Conservation (phyloP, 306 rosid genomes). For the Purshia tridentata region DNA sequence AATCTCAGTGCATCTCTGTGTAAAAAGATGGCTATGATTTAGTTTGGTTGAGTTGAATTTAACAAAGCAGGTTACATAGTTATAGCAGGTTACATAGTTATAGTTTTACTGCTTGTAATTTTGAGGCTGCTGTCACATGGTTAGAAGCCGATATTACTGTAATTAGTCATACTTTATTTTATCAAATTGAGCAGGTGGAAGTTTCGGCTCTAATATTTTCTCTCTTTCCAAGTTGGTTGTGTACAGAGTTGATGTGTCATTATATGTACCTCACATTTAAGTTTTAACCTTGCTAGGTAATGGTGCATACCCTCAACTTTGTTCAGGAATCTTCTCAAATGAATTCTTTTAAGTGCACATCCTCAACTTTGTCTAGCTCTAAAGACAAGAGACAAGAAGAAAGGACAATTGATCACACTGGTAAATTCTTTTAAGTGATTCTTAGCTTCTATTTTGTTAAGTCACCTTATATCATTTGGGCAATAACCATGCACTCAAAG, state of each 20-base stretch:
- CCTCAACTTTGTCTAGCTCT: slow-evolving; percentile 47
- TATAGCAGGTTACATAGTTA: background rate
- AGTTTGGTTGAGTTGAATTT: background rate
- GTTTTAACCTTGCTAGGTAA: slow-evolving; percentile 12
- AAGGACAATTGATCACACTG: background rate
- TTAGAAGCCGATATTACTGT: background rate
- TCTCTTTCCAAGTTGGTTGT: slow-evolving; percentile 5
- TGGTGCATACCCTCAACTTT: slow-evolving; percentile 39
- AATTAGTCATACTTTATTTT: background rate
- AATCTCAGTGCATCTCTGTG: background rate
- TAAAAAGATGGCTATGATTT: background rate
- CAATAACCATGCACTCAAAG: background rate
- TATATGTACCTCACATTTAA: background rate
- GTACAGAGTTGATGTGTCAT: slow-evolving; percentile 9
- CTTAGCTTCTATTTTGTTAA: background rate
- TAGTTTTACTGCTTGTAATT: background rate
- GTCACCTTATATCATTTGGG: background rate
- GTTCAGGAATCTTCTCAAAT: slow-evolving; percentile 28
- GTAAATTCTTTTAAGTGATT: slow-evolving; percentile 32
- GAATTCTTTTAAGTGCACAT: no score
- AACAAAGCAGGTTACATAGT: background rate
- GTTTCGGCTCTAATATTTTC: slow-evolving; percentile 4
- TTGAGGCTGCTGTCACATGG: background rate
- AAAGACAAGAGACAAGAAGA: slow-evolving; percentile 8
- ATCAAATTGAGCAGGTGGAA: background rate